Base-by-base conservation (phyloP, 2,329 filamentous ascomycete species). In the Hymenoscyphus repandus region DNA sequence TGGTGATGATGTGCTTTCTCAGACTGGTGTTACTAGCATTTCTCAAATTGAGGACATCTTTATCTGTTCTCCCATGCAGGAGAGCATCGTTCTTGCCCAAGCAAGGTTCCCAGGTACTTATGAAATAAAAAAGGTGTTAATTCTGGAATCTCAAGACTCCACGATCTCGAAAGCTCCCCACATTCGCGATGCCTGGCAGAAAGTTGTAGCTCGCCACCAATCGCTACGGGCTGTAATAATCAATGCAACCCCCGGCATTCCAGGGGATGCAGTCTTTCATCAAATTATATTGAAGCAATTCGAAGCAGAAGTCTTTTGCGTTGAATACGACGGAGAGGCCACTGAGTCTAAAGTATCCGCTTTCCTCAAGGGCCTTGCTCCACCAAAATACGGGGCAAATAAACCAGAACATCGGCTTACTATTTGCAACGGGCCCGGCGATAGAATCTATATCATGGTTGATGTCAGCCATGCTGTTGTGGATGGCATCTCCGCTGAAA, bases 61-160 rank as follows among this genome's bases (percentile, higher is more conserved):
- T 22, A 42, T 42, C 20, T 42, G 39, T 20, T 42, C 39, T 9
- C 39, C 39, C 13, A 42, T 42, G 39, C 39, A 42, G 39, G 39
- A 42, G 39, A 42, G 39, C n/a, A 42, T 42, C 11, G 39, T 42
- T 20, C 39, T 42, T 17, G 22, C 39, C 10, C 39, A 17, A n/a
- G 39, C 39, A 20, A 42, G 39, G 20, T 42, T 42, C 20, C 39
- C 39, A 9, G 39, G 39, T 20, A 42, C 39, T 17, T 42, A 42
- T 22, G 39, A 42, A 20, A 22, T 42, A 5, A 17, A 42, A 17
- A 42, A 42, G 7, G 39, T 42, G 1, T 12, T 42, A 3, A n/a
- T 42, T 9, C 22, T 42, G 39, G 39, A 42, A 42, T 42, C 39
- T 7, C 2, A 17, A 20, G 39, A 42, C 20, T 22, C 39, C 22